Evolutionary conservation across 2,329 filamentous ascomycete species (phyloP).

Genomic region (Aquanectria penicillioides): DNA sequence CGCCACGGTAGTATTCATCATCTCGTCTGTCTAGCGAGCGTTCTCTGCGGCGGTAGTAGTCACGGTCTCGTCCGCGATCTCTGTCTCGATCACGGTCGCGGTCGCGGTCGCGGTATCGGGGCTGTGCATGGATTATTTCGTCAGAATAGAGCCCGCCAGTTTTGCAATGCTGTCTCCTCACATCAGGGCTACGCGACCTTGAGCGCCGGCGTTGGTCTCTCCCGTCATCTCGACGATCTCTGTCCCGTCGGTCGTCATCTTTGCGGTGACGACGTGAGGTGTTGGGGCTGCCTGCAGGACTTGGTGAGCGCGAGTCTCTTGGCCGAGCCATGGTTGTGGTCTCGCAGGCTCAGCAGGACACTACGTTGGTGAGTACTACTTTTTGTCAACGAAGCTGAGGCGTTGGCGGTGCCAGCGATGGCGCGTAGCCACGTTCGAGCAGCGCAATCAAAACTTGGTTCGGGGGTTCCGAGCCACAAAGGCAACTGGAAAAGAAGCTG

Average conservation of each 20-base stretch:
- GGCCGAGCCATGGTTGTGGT: slow-evolving; percentile 67
- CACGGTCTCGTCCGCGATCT: slow-evolving; percentile 62
- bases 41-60: slow-evolving; percentile 73
- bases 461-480: background rate
- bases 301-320: slow-evolving; percentile 86
- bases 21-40: slow-evolving; percentile 75
- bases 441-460: slow-evolving; percentile 14
- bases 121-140: slow-evolving; percentile 53
- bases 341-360: slow-evolving; percentile 54
- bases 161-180: slow-evolving; percentile 53
- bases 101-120: slow-evolving; percentile 67
- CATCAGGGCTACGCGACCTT: slow-evolving; percentile 72
- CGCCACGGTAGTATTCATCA: slow-evolving; percentile 71
- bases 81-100: slow-evolving; percentile 59
- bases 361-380: slow-evolving; percentile 53
- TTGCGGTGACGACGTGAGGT: slow-evolving; percentile 75
- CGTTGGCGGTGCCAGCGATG: slow-evolving; percentile 34
- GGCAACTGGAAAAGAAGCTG: background rate
- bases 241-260: slow-evolving; percentile 67
- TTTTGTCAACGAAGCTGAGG: slow-evolving; percentile 38
- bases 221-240: slow-evolving; percentile 61
- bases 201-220: slow-evolving; percentile 65
- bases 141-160: slow-evolving; percentile 51
- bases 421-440: slow-evolving; percentile 26
- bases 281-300: slow-evolving; percentile 87